Percentiles rank a stretch among this genome's conserved stretches.
These are phyloP conservation scores for Phlyctochytrium bullatum DNA, from an alignment of 192 early-diverging fungal genomes.

Conservation along the genomic window DNA sequence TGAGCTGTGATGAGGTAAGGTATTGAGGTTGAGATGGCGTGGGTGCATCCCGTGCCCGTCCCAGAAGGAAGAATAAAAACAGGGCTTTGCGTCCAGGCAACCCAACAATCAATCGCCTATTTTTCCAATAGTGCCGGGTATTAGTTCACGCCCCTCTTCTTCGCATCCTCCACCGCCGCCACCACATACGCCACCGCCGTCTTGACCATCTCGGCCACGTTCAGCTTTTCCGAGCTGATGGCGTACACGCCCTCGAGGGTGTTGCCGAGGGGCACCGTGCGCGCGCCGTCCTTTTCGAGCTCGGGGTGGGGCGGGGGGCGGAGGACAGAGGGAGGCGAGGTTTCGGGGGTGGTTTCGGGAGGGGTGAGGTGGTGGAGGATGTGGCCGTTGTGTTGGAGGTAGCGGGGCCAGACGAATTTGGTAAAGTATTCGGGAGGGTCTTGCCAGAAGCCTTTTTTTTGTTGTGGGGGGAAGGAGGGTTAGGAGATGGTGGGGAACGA, in stretches of 20 bases:
- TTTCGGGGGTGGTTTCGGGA: too few relatives aligned
- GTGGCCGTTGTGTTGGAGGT: not conserved
- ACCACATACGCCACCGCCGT: not conserved
- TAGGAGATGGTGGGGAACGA: not conserved
- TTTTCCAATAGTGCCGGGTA: too few relatives aligned
- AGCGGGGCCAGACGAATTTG: slow-evolving; percentile 11
- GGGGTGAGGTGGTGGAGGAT: not conserved
- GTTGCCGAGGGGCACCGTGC: not conserved
- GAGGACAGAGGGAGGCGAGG: too few relatives aligned
- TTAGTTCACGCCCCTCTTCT: too few relatives aligned
- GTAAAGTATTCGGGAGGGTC: slow-evolving; percentile 15
- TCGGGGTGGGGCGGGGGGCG: too few relatives aligned
- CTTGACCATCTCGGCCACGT: not conserved
- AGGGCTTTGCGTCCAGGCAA: too few relatives aligned
- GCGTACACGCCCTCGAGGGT: not conserved
- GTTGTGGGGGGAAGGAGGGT: not conserved
- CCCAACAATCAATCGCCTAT: too few relatives aligned
- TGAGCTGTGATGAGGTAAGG: not conserved
- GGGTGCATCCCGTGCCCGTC: too few relatives aligned
- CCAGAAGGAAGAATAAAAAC: too few relatives aligned
- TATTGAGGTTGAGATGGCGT: too few relatives aligned
- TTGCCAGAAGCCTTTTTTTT: slow-evolving; percentile 2
- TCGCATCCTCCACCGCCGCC: too few relatives aligned
- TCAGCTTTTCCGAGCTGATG: not conserved
- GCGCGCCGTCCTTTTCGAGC: not conserved